These are phyloP conservation scores for Lactifluus rugatus DNA, from an alignment of 768 basidiomycete species.

Conservation along the genomic window DNA sequence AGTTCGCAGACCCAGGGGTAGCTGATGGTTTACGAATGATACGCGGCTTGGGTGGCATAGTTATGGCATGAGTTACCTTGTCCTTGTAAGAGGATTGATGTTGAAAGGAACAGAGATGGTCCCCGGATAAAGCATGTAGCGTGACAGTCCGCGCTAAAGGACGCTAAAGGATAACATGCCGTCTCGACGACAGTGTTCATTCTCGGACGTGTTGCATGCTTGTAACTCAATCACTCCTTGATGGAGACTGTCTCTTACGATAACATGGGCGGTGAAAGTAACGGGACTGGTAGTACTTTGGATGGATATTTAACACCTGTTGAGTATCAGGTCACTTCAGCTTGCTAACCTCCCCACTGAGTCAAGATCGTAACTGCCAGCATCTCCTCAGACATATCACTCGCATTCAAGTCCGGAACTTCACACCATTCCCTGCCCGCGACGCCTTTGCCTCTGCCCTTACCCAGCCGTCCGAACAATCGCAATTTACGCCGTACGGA, in stretches of 20 bases:
- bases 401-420: constrained; percentile 64
- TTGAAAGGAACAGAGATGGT: neutral
- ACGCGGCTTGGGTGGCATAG: constrained; percentile 40
- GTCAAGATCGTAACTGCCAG: constrained; percentile 26
- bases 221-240: neutral
- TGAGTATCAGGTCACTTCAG: constrained; percentile 4
- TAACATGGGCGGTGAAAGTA: neutral
- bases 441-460: constrained; percentile 71
- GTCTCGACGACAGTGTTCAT: neutral
- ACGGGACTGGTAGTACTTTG: neutral
- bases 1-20: neutral
- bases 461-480: constrained; percentile 51
- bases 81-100: neutral
- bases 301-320: constrained; percentile 11
- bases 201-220: constrained; percentile 6
- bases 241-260: constrained; percentile 3
- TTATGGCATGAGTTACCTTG: constrained; percentile 4
- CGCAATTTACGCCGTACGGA: constrained; percentile 48
- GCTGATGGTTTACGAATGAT: constrained; percentile 28
- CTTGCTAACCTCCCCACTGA: neutral
- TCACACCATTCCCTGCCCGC: constrained; percentile 76
- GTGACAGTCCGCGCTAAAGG: neutral
- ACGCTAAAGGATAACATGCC: neutral
- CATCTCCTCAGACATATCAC: constrained; percentile 67
- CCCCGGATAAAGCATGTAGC: neutral